Conservation (phyloP, 208 protist species). For the Acanthamoeba comandoni region DNA sequence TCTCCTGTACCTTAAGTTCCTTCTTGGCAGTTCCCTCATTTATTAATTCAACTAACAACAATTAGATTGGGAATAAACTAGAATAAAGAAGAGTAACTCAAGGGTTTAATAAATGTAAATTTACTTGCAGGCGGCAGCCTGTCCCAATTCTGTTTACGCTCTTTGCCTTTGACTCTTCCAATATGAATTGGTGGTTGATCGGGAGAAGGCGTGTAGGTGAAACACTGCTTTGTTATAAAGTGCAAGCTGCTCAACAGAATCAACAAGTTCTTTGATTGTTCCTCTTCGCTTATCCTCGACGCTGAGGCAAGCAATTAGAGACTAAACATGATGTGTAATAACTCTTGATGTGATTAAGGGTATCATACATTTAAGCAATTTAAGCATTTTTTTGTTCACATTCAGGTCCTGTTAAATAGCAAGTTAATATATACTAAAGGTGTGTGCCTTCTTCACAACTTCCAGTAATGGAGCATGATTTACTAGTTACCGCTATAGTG, state of each 20-base stretch:
- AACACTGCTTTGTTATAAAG: conserved; percentile 68
- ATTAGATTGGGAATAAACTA: not conserved
- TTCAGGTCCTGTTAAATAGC: conserved; percentile 14
- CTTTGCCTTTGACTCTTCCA: conserved; percentile 42
- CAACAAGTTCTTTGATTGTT: conserved; percentile 40
- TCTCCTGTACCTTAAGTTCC: conserved; percentile 67
- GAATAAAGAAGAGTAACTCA: not conserved
- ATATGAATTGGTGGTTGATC: conserved; percentile 22
- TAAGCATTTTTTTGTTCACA: conserved; percentile 52
- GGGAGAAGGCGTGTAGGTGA: conserved; percentile 45
- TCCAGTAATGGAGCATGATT: too few relatives aligned
- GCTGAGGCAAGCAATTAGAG: not conserved
- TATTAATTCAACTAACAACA: not conserved
- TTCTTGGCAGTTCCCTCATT: conserved; percentile 55
- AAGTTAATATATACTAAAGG: too few relatives aligned
- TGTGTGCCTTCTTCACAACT: too few relatives aligned
- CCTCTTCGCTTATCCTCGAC: conserved; percentile 44
- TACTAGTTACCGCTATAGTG: too few relatives aligned
- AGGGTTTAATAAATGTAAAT: not conserved
- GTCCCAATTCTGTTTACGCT: conserved; percentile 4
- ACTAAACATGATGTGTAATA: too few relatives aligned
- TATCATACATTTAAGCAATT: conserved; percentile 31
- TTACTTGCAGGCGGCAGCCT: conserved; percentile 33
- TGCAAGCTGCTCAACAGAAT: conserved; percentile 67
- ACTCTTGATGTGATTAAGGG: too few relatives aligned